phyloP scores from a whole-genome alignment of 208 protist species.

The Crithidia fasciculata region DNA sequence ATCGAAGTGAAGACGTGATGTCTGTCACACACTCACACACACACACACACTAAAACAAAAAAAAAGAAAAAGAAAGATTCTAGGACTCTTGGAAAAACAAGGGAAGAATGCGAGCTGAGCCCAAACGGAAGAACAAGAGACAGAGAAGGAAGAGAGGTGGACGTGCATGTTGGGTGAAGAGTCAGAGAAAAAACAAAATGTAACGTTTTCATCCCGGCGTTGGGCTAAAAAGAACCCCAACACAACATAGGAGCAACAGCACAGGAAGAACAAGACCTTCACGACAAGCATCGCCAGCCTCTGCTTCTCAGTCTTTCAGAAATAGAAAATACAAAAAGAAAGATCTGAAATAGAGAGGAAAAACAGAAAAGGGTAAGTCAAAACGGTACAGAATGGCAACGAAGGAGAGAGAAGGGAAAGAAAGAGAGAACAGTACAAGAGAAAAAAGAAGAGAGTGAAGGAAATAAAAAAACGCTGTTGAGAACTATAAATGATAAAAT shows the following conservation, averaged over 20 bases:
- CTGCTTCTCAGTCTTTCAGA: no score
- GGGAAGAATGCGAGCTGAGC: no score
- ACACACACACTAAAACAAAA: neutral
- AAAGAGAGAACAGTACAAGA: constrained; percentile 1
- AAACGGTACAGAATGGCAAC: neutral
- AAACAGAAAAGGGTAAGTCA: neutral
- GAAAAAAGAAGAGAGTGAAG: constrained; percentile 6
- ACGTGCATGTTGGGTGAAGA: no score
- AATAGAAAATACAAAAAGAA: no score
- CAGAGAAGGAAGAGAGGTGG: neutral
- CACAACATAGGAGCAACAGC: neutral
- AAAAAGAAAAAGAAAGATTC: no score
- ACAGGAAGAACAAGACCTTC: no score
- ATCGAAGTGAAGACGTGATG: no score
- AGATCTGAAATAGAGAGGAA: neutral
- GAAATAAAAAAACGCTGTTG: constrained; percentile 1
- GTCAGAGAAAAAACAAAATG: constrained; percentile 1
- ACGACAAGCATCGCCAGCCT: no score
- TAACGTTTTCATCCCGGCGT: neutral
- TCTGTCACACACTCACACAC: neutral
- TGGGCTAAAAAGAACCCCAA: no score
- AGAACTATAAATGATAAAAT: constrained; percentile 1
- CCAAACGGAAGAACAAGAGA: neutral
- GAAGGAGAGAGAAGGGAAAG: neutral
- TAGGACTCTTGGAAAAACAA: no score